Evolutionary conservation across 352 stramenopile species (phyloP), one percentile per base, ranked within the genome.

Genomic region (Globisporangium okanoganense): DNA sequence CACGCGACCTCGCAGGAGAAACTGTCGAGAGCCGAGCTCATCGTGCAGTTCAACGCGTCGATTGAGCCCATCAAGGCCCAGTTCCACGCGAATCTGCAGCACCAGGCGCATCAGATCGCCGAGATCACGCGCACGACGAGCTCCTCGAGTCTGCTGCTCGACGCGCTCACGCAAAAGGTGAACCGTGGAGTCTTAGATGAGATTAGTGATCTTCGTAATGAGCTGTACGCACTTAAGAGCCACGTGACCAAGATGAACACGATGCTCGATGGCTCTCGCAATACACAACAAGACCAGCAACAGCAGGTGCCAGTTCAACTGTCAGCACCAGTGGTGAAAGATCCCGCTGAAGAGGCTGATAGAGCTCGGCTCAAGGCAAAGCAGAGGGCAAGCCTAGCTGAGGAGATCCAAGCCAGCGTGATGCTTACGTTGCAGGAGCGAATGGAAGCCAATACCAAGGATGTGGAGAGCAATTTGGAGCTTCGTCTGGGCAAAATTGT

Each of bases 21-120:
- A 47, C 55, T 94, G 2, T 92, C 82, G 8, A 63, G 82, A 1
- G 78, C 73, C 8, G 82, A 94, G 59, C 64, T 94, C 2, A 60
- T 88, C 3, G 80, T 94, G 45, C 85, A 94, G 48, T 92, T 94
- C 62, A 92, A 92, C 41, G 78, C 82, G 18, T 75, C 80, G 0
- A 87, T 92, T 49, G 82, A 94, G 38, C 85, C 82, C 0, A 83
- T 92, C 50, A 94, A 92, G 54, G 82, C 82, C 0, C 78, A 91
- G 49, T 63, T 92, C 14, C 80, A 94, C 54, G 80, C 82, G 6
- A 87, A 80, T 54, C 31, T 88, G 31, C 78, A 92, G 44, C 81
- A 92, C 50, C 83, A 94, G 56, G 77, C 77, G 0, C 78, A 86
- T 13, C 78, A 92, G 43, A 78, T 94, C n/a, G 76, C 76, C 2